Base-by-base conservation (phyloP, 2,329 filamentous ascomycete genomes). In the Arthrinium phaeospermum region DNA sequence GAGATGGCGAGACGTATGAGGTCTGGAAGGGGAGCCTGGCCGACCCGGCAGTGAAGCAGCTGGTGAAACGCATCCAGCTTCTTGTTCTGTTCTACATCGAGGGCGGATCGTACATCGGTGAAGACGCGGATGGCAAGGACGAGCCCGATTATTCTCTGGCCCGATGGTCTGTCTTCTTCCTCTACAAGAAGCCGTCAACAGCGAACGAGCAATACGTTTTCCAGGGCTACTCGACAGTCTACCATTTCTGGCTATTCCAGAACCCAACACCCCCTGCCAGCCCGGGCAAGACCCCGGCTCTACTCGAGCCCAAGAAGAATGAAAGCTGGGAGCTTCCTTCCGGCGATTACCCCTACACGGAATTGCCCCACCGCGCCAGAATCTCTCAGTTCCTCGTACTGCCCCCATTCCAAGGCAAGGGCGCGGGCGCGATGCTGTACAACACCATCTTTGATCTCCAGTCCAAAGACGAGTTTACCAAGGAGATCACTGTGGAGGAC, bases 341-440 rank as follows among this genome's bases (percentile, higher is more conserved):
- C 75, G 78, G 84, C 51, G 81, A 88, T 45, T 81, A 79, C 71
- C 76, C 82, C n/a, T 85, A 92, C 75, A 81, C 89, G 5, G 84
- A 91, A 68, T 87, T 95, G 2, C 92, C 94, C 16, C 93, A 92
- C 77, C 91, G 96, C 51, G 91, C 94, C 73, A 90, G 97, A 64
- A 94, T 99, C 75, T 97, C 96, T 0, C 96, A 99, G 81, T 98
- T 98, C 82, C 80, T 99, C 73, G 92, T 99, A 74, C 86, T 99
- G 14, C 95, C 95, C 2, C 93, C 94, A 7, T 97, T 94, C 81
- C 95, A 98, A 80, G 88, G 90, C 74, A 90, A 91, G 74, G 95
- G 95, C 22, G 91, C 96, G 69, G 96, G 96, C 47, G 89, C 91
- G 14, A 88, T 90, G 57, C 90, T 99, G 51, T 99, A 98, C 85